A percentile compares a stretch with the other conserved stretches of the same genome.
These are phyloP conservation scores for Psilocybe mexicana DNA, from an alignment of 1,284 basidiomycete genomes.

Conservation along the genomic window DNA sequence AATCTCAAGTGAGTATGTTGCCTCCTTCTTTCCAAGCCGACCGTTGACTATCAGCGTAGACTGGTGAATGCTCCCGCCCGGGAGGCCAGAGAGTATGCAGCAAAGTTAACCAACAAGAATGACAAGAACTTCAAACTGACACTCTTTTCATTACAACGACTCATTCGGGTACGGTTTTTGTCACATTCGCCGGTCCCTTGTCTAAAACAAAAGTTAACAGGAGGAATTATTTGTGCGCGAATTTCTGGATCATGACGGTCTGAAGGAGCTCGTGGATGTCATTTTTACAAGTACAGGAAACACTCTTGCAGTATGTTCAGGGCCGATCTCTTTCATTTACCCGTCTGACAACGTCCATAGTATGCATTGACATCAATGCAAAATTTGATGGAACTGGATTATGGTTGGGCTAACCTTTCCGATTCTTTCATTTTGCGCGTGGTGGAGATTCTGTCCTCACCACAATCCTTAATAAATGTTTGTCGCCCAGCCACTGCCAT, in stretches of 20 bases:
- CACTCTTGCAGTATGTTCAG: conserved; percentile 69
- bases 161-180: conserved; percentile 60
- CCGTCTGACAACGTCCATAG: conserved; percentile 34
- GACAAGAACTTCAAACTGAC: conserved; percentile 67
- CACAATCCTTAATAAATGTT: conserved; percentile 85
- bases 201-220: conserved; percentile 36
- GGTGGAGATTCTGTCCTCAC: conserved; percentile 79
- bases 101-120: conserved; percentile 67
- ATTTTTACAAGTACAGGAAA: conserved; percentile 78
- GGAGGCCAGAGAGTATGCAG: conserved; percentile 79
- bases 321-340: neutral
- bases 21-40: neutral
- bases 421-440: conserved; percentile 75
- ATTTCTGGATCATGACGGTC: conserved; percentile 80
- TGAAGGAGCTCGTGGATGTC: conserved; percentile 73
- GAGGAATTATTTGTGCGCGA: conserved; percentile 89
- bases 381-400: conserved; percentile 82
- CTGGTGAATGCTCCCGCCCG: conserved; percentile 81
- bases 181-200: neutral
- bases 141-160: conserved; percentile 82
- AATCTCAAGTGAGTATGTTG: conserved; percentile 69
- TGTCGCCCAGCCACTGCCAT: conserved; percentile 96
- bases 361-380: conserved; percentile 86
- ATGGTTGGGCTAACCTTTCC: conserved; percentile 77
- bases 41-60: conserved; percentile 36